Evolutionary conservation across 1,284 basidiomycete genomes (phyloP).

Genomic region (Ustilago shanxiensis): DNA sequence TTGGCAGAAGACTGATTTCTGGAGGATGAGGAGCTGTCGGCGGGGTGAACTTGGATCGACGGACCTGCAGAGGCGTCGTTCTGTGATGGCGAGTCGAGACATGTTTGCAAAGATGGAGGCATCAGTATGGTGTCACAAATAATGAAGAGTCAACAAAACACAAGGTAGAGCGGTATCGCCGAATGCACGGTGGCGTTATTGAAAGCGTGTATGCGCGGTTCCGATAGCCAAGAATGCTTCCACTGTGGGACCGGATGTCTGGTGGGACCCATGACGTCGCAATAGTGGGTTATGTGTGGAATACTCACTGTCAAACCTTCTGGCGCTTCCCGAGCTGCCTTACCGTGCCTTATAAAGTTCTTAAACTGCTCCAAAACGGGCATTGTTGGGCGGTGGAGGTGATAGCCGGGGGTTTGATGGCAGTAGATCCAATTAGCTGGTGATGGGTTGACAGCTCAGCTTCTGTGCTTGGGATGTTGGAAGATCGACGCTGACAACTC

Average conservation of each 20-base stretch:
- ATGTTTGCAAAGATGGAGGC: not conserved
- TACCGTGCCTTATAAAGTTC: conserved; percentile 66
- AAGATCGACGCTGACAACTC: not conserved
- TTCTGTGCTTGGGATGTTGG: not conserved
- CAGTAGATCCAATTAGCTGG: not conserved
- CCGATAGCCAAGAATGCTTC: not conserved
- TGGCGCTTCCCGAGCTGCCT: conserved; percentile 48
- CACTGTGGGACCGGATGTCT: not conserved
- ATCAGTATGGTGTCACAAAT: conserved; percentile 6
- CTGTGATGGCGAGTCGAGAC: conserved; percentile 3
- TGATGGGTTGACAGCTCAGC: not conserved
- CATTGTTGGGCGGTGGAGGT: conserved; percentile 37
- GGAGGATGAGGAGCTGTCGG: conserved; percentile 33
- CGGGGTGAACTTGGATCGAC: conserved; percentile 39
- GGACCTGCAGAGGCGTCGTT: conserved; percentile 34
- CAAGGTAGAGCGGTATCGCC: not conserved
- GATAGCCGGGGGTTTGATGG: not conserved
- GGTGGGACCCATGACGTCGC: not conserved
- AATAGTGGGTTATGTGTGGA: not conserved
- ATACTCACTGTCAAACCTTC: conserved; percentile 34
- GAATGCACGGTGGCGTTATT: not conserved
- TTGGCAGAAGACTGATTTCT: conserved; percentile 18
- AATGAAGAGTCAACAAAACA: not conserved
- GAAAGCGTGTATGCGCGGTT: too few relatives aligned
- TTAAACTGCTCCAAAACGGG: conserved; percentile 63